Conservation (phyloP, 1,284 basidiomycete genomes). For the Cystobasidiaceae sp. region DNA sequence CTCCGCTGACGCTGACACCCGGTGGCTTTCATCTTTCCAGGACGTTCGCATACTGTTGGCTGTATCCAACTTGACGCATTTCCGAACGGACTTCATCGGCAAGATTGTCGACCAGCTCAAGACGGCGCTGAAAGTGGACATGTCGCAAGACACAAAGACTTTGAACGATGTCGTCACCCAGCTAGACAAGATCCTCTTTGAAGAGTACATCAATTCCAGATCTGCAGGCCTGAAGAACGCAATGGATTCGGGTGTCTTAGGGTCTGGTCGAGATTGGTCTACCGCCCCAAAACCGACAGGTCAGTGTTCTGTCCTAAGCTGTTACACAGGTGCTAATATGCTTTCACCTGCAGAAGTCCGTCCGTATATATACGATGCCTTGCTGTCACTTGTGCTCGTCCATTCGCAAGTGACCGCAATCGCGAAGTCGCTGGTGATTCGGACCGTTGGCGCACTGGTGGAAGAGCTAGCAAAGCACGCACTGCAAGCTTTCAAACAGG, state of each 20-base stretch:
- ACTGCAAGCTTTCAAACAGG: slow-evolving; percentile 73
- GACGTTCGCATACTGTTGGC: slow-evolving; percentile 83
- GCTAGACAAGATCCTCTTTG: slow-evolving; percentile 80
- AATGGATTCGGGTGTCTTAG: slow-evolving; percentile 71
- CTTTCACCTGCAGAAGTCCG: slow-evolving; percentile 66
- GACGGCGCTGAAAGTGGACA: slow-evolving; percentile 65
- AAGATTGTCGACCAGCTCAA: slow-evolving; percentile 75
- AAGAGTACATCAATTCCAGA: slow-evolving; percentile 77
- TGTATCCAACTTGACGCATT: slow-evolving; percentile 78
- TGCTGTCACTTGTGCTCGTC: slow-evolving; percentile 82
- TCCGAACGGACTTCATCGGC: slow-evolving; percentile 67
- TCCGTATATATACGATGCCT: slow-evolving; percentile 83
- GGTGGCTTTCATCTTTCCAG: slow-evolving; percentile 51
- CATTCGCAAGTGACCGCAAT: slow-evolving; percentile 83
- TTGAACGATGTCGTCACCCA: slow-evolving; percentile 73
- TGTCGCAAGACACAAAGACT: slow-evolving; percentile 73
- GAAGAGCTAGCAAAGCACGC: slow-evolving; percentile 77
- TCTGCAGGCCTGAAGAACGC: slow-evolving; percentile 61
- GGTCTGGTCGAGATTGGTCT: slow-evolving; percentile 80
- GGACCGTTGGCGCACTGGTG: slow-evolving; percentile 74
- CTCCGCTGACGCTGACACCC: slow-evolving; percentile 4
- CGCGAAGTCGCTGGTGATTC: slow-evolving; percentile 70
- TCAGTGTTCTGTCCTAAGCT: slow-evolving; percentile 46
- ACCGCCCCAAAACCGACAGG: slow-evolving; percentile 81
- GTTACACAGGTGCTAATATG: background rate